Evolutionary conservation across 2,329 filamentous ascomycete genomes (phyloP), one percentile per base, ranked within the genome.

Genomic region (Scolecobasidium constrictum): DNA sequence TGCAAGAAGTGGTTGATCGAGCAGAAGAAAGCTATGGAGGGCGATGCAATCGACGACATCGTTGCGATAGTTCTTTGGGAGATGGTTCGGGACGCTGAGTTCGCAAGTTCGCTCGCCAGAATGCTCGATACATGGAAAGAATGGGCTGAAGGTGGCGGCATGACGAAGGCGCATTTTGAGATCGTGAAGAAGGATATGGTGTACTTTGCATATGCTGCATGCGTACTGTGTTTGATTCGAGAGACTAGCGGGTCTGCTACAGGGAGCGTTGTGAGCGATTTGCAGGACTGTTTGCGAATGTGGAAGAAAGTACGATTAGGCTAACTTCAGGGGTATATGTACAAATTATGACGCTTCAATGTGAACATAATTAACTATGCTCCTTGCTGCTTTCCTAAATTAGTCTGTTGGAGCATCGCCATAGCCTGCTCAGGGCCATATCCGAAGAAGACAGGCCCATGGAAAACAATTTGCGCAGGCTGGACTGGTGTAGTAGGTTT

Each of bases 371-470:
- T 31, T 31, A 31, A 31, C 26, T n/a, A n/a, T n/a, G n/a, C n/a
- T n/a, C n/a, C n/a, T n/a, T n/a, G n/a, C n/a, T n/a, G n/a, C n/a
- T n/a, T n/a, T n/a, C n/a, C n/a, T n/a, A n/a, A n/a, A n/a, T n/a
- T n/a, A n/a, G n/a, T n/a, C n/a, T n/a, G n/a, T n/a, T 38, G 22
- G 6, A 93, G 73, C 40, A 93, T 72, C 43, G 76, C 71, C 18
- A 85, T 74, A n/a, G 85, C 83, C 57, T 93, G 81, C 46, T 93
- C 85, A 47, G 86, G 75, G 7, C 82, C 78, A 55, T 94, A 95
- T 0, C 90, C 90, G 53, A 96, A 86, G 56, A 95, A 95, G 0
- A 95, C 87, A 0, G 90, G 90, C 0, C 90, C 90, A 6, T 85
- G 94, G 56, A 95, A 94, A 0, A 93, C 70, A 75, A 95, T 83